Percentiles rank a stretch among this genome's conserved stretches.
These are phyloP conservation scores for Ceratobasidium sp. DNA, from an alignment of 1,284 basidiomycete species.

Conservation along the genomic window DNA sequence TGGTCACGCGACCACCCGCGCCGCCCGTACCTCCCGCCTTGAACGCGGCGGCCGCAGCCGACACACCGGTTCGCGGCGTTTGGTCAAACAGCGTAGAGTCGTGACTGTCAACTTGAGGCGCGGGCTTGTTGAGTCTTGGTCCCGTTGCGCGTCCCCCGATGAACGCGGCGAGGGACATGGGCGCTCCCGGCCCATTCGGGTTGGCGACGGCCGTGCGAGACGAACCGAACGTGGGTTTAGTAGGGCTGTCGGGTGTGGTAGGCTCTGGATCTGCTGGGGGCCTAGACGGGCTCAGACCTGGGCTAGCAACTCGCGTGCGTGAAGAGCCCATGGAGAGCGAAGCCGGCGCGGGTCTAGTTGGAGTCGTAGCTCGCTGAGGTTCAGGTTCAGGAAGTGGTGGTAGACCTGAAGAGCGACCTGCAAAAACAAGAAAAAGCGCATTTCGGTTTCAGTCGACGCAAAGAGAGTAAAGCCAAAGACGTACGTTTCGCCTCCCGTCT, in stretches of 20 bases:
- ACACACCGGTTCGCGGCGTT: constrained; percentile 20
- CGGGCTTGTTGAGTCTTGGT: constrained; percentile 76
- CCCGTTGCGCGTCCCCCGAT: constrained; percentile 81
- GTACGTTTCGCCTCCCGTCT: constrained; percentile 46
- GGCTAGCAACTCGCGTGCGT: constrained; percentile 46
- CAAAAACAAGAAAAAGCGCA: background rate
- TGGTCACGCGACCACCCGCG: constrained; percentile 18
- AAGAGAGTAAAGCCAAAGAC: constrained; percentile 7
- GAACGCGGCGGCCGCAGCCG: constrained; percentile 59
- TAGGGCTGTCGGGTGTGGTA: constrained; percentile 49
- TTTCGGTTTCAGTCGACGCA: background rate
- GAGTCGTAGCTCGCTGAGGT: constrained; percentile 59
- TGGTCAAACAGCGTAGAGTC: constrained; percentile 63
- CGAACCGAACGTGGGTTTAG: constrained; percentile 47
- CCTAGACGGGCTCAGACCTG: constrained; percentile 20
- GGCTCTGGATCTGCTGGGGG: constrained; percentile 45
- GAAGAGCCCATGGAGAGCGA: constrained; percentile 33
- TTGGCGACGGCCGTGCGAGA: constrained; percentile 48
- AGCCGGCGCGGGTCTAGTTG: constrained; percentile 60
- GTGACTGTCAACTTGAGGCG: constrained; percentile 76
- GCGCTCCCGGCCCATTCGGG: constrained; percentile 54
- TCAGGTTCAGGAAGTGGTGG: background rate
- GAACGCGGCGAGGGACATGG: constrained; percentile 80
- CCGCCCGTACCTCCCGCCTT: background rate
- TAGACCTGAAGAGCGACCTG: constrained; percentile 27